Percentiles rank a stretch among this genome's conserved stretches.
phyloP scores from a whole-genome alignment of 116 monocot genomes.

The Dioscorea cayenensis region DNA sequence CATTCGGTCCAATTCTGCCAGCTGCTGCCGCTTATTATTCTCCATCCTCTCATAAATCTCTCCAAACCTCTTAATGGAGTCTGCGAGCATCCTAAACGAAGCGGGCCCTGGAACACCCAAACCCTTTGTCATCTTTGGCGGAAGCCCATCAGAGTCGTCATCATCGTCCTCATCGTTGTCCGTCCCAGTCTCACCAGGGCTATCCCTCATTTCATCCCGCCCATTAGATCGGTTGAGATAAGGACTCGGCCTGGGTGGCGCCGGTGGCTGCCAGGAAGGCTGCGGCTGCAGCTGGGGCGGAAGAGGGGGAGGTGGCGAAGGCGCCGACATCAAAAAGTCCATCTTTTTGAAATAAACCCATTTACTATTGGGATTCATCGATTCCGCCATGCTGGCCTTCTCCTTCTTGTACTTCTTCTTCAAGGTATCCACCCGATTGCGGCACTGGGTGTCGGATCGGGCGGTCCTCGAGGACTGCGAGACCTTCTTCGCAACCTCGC shows the following conservation, averaged over 20 bases:
- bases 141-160: constrained; percentile 52
- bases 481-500: constrained; percentile 70
- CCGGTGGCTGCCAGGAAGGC: constrained; percentile 37
- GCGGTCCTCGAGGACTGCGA: constrained; percentile 30
- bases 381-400: constrained; percentile 44
- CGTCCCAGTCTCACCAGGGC: constrained; percentile 37
- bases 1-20: constrained; percentile 77
- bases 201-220: constrained; percentile 52
- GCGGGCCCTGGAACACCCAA: constrained; percentile 10
- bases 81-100: constrained; percentile 62
- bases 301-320: constrained; percentile 8
- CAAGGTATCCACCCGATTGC: constrained; percentile 77
- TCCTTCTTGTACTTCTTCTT: constrained; percentile 98
- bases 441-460: constrained; percentile 70
- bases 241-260: constrained; percentile 56
- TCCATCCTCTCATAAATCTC: constrained; percentile 88
- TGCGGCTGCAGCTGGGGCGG: constrained; percentile 13
- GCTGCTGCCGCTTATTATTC: constrained; percentile 65
- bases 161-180: constrained; percentile 46
- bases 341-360: constrained; percentile 89
- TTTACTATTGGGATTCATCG: constrained; percentile 21
- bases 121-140: constrained; percentile 27
- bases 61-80: constrained; percentile 73
- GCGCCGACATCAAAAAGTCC: constrained; percentile 55
- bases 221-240: constrained; percentile 33